Conservation (phyloP, 148 eudicot species). For the Nepenthes gracilis region DNA sequence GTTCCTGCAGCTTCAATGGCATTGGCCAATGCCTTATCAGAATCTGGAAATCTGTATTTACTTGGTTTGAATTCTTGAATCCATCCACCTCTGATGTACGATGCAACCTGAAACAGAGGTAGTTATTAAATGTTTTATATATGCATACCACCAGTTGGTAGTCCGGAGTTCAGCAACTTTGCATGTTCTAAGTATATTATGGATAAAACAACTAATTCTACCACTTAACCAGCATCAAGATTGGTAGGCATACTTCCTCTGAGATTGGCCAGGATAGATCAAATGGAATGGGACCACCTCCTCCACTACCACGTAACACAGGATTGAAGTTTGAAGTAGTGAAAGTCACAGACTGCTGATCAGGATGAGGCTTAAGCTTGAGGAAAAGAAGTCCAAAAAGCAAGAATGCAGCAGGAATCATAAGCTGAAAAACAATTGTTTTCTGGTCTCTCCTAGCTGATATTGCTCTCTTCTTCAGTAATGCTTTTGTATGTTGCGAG, state of each 20-base stretch:
- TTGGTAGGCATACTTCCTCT: slow-evolving; percentile 30
- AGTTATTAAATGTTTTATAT: not conserved
- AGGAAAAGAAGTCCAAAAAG: slow-evolving; percentile 79
- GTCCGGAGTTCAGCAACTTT: not conserved
- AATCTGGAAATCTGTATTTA: slow-evolving; percentile 69
- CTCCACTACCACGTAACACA: slow-evolving; percentile 78
- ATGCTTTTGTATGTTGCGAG: slow-evolving; percentile 85
- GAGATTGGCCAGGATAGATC: slow-evolving; percentile 63
- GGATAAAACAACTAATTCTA: not conserved
- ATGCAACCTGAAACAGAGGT: slow-evolving; percentile 48
- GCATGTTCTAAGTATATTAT: not conserved
- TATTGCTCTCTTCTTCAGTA: slow-evolving; percentile 74
- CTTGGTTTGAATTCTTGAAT: slow-evolving; percentile 58
- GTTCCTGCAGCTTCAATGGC: slow-evolving; percentile 93
- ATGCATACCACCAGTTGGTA: not conserved
- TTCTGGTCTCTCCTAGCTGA: slow-evolving; percentile 82
- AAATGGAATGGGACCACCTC: slow-evolving; percentile 92
- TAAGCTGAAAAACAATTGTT: slow-evolving; percentile 84
- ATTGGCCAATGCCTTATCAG: slow-evolving; percentile 58
- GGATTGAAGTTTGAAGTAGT: slow-evolving; percentile 92
- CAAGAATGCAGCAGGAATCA: slow-evolving; percentile 83
- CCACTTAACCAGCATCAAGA: not conserved
- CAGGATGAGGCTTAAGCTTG: slow-evolving; percentile 81
- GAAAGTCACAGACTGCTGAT: slow-evolving; percentile 65
- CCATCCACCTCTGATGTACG: slow-evolving; percentile 79